A percentile compares a stretch with the other conserved stretches of the same genome.
Conservation (phyloP, 2,329 filamentous ascomycete species). For the Raffaelea deltoideospora region DNA sequence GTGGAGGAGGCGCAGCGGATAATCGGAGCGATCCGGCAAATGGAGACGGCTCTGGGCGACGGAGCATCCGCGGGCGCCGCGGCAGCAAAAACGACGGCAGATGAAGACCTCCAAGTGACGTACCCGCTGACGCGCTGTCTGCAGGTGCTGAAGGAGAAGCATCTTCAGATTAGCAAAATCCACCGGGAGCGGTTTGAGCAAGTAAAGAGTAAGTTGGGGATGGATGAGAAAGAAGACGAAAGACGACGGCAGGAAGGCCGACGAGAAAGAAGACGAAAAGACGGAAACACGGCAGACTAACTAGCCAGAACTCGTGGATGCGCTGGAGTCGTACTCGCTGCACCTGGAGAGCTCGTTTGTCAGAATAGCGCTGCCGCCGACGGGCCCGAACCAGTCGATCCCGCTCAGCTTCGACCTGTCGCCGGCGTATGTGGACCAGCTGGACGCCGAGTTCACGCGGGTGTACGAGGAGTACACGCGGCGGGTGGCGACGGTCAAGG, state of each 20-base stretch:
- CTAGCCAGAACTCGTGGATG: conserved; percentile 67
- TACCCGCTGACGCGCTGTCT: conserved; percentile 74
- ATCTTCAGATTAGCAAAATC: conserved; percentile 60
- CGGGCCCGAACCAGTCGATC: conserved; percentile 57
- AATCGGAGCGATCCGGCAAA: conserved; percentile 76
- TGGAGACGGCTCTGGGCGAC: conserved; percentile 82
- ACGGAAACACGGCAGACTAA: not conserved
- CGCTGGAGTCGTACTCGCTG: conserved; percentile 88
- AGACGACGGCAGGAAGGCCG: not conserved
- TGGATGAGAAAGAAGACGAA: too few species aligned
- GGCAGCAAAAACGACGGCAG: too few species aligned
- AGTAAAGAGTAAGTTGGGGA: conserved; percentile 66
- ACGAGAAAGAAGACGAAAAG: not conserved
- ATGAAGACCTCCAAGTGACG: conserved; percentile 58
- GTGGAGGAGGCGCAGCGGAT: conserved; percentile 79
- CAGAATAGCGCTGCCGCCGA: conserved; percentile 71
- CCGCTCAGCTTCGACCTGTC: conserved; percentile 87
- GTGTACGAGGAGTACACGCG: conserved; percentile 94
- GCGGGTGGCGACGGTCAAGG: conserved; percentile 60
- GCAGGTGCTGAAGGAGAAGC: conserved; percentile 69
- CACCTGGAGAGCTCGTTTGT: conserved; percentile 87
- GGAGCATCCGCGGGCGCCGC: too few species aligned
- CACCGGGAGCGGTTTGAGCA: conserved; percentile 90
- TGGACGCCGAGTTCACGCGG: conserved; percentile 82
- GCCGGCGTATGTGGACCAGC: conserved; percentile 65